These are phyloP conservation scores for Claviceps sp. DNA, from an alignment of 2,329 filamentous ascomycete species.

Conservation along the genomic window DNA sequence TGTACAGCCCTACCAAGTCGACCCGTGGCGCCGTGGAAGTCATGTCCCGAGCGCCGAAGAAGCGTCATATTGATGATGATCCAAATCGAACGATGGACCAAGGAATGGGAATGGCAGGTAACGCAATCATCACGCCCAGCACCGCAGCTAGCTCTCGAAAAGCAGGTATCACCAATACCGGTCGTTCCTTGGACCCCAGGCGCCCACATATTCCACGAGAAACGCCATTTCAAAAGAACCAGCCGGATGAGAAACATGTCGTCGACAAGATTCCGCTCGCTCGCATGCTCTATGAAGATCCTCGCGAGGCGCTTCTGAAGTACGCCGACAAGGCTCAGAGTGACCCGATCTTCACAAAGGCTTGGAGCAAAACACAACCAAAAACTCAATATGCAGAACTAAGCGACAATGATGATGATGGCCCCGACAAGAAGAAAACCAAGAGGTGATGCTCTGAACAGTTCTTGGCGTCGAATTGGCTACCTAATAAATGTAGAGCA, in stretches of 20 bases:
- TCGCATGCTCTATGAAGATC: constrained; percentile 91
- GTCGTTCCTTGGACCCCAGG: constrained; percentile 63
- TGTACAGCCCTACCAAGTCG: constrained; percentile 82
- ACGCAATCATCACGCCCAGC: constrained; percentile 62
- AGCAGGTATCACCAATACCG: constrained; percentile 64
- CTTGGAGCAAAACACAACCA: constrained; percentile 85
- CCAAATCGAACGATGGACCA: constrained; percentile 75
- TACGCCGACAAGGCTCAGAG: constrained; percentile 89
- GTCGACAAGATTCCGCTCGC: constrained; percentile 79
- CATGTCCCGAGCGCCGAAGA: constrained; percentile 88
- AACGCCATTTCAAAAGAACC: constrained; percentile 82
- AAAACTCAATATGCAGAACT: constrained; percentile 81
- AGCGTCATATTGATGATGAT: constrained; percentile 90
- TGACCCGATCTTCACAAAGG: constrained; percentile 87
- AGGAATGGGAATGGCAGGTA: constrained; percentile 66
- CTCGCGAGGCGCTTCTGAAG: constrained; percentile 81
- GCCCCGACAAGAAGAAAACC: constrained; percentile 51
- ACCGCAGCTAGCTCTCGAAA: constrained; percentile 37
- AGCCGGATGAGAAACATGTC: constrained; percentile 83
- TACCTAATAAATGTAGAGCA: background rate
- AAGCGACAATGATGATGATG: constrained; percentile 69
- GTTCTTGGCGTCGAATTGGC: background rate
- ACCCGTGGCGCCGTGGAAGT: constrained; percentile 70
- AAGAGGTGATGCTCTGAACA: constrained; percentile 30
- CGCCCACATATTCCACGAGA: constrained; percentile 71